phyloP scores from a whole-genome alignment of 345 rosid genomes.

The Mangifera indica region DNA sequence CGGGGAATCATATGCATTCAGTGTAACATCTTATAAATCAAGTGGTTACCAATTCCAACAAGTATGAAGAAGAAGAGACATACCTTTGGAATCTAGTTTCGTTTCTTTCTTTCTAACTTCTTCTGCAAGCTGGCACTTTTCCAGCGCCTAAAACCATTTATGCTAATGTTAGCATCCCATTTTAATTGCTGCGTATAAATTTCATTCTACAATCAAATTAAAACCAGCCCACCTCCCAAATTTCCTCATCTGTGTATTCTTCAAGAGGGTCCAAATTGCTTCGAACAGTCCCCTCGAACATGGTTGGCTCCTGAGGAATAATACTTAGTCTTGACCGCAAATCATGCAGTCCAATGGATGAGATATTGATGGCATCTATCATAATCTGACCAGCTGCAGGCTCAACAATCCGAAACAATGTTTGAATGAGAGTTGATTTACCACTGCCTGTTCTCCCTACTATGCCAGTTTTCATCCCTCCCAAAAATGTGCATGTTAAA shows the following conservation, averaged over 20 bases:
- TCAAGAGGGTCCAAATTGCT: constrained; percentile 12
- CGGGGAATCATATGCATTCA: no score
- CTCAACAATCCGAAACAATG: neutral
- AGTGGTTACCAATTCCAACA: no score
- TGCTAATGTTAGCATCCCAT: neutral
- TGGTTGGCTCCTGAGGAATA: constrained; percentile 4
- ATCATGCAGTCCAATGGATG: constrained; percentile 9
- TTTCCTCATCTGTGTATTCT: neutral
- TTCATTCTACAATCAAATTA: neutral
- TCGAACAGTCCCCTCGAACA: constrained; percentile 9
- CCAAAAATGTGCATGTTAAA: neutral
- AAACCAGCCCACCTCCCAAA: constrained; percentile 11
- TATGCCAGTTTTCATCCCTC: neutral
- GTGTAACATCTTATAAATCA: no score
- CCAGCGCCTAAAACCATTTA: constrained; percentile 41
- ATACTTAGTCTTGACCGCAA: constrained; percentile 6
- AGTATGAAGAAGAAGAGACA: neutral
- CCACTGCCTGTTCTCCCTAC: constrained; percentile 9
- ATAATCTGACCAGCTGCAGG: neutral
- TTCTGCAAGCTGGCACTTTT: constrained; percentile 58
- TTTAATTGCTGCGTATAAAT: neutral
- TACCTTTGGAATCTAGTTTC: constrained; percentile 55
- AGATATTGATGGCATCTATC: constrained; percentile 1
- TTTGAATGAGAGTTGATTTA: constrained; percentile 6
- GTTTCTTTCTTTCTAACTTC: constrained; percentile 56